phyloP scores from a whole-genome alignment of 495 filamentous ascomycete genomes.

The Aspergillus olivimuriae region DNA sequence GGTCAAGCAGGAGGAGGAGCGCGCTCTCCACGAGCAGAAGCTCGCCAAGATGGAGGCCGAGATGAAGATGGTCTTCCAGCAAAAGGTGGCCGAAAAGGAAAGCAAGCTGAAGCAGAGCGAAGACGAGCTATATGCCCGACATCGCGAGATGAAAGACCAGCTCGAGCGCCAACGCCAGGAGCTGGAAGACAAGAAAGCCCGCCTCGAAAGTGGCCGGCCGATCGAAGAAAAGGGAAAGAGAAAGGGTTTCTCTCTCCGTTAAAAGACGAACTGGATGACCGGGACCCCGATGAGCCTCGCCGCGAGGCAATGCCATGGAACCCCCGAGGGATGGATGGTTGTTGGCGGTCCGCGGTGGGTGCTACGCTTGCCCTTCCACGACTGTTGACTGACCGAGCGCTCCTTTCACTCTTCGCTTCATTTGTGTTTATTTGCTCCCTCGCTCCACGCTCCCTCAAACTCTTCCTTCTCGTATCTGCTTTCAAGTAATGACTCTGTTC shows the following conservation, averaged over 20 bases:
- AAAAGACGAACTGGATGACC: constrained; percentile 24
- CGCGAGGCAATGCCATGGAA: constrained; percentile 20
- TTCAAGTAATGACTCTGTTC: constrained; percentile 27
- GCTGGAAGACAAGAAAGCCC: constrained; percentile 93
- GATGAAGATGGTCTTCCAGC: constrained; percentile 99
- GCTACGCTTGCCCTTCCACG: constrained; percentile 24
- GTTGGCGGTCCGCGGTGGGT: constrained; percentile 18
- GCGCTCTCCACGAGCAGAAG: constrained; percentile 96
- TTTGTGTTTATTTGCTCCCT: constrained; percentile 29
- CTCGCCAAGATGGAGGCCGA: constrained; percentile 99
- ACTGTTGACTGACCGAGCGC: constrained; percentile 27
- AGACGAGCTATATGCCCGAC: constrained; percentile 94
- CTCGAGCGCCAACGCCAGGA: constrained; percentile 89
- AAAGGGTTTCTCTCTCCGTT: constrained; percentile 98
- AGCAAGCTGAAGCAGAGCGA: constrained; percentile 99
- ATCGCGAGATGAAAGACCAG: constrained; percentile 99
- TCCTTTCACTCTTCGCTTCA: constrained; percentile 26
- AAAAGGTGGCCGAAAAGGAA: constrained; percentile 99
- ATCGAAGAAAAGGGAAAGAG: constrained; percentile 89
- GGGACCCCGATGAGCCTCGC: constrained; percentile 10
- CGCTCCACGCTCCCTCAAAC: constrained; percentile 32
- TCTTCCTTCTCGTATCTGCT: constrained; percentile 24
- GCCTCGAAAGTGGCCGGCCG: constrained; percentile 88
- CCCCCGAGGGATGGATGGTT: constrained; percentile 17
- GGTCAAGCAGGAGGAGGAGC: constrained; percentile 99